Evolutionary conservation across 805 yeast genomes (phyloP), one percentile per base, ranked within the genome.

Genomic region (Candida ulmi): DNA sequence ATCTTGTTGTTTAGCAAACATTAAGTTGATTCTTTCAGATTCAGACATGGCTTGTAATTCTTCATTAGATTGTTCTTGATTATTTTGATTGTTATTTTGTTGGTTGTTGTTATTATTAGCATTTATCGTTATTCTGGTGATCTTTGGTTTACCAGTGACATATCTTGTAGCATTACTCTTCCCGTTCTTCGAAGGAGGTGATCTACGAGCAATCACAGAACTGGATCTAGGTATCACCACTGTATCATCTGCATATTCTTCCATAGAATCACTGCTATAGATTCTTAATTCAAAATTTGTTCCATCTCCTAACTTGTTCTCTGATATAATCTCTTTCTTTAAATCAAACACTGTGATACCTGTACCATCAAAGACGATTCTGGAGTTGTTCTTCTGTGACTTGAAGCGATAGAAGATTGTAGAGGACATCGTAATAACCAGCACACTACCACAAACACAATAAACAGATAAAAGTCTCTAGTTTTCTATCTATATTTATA

Each of bases 271-370:
- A 4, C 83, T 81, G 51, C 81, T 83, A 56, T 75, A 84, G 15
- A 93, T 54, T 33, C 75, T 63, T 30, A 93, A 65, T 56, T 87
- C 93, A 52, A 90, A 88, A 55, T 87, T 96, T 3, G 81, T 75
- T 1, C 96, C 95, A 43, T 80, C 81, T 6, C 90, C 88, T 13
- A 93, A 68, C 51, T 79, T 84, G 61, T 90, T 91, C 30, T 80
- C 86, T 16, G 72, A 61, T 32, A 93, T 83, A 37, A 93, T 88
- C 51, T 93, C 98, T 45, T 91, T 80, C 62, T 93, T 93, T 44
- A 93, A 66, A 56, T 93, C 99, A 63, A 91, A 93, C 1, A 90
- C 95, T 2, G 95, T 87, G 31, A 93, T 78, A 23, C 98, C 97
- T 0, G 99, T 91, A 17, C 99, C 99, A 60, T 93, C 99, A 57